Conservation (phyloP, 2,329 filamentous ascomycete genomes). For the Aspergillus sp. region DNA sequence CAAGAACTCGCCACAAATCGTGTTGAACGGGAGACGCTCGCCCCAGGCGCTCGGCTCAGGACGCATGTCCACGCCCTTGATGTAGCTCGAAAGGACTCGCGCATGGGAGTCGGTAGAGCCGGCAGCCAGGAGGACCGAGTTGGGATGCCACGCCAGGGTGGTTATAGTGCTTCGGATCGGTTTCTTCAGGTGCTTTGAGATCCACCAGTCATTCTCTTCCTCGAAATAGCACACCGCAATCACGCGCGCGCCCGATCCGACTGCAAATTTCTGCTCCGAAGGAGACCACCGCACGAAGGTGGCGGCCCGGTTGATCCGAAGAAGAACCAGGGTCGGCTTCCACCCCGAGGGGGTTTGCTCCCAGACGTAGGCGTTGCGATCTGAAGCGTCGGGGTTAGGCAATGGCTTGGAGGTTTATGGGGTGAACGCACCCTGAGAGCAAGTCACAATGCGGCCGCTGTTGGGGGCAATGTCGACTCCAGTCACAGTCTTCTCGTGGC, state of each 20-base stretch:
- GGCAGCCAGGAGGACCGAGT: constrained; percentile 89
- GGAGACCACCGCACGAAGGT: constrained; percentile 98
- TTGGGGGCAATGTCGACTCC: constrained; percentile 91
- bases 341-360: constrained; percentile 88
- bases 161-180: constrained; percentile 97
- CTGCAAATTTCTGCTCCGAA: constrained; percentile 94
- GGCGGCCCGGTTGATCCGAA: constrained; percentile 93
- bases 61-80: constrained; percentile 87
- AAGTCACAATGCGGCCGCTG: constrained; percentile 92
- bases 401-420: constrained; percentile 5
- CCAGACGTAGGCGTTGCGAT: constrained; percentile 98
- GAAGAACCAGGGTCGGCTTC: constrained; percentile 94
- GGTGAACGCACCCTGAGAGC: constrained; percentile 76
- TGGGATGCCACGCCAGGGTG: constrained; percentile 93
- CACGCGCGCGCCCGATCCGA: constrained; percentile 90
- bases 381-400: constrained; percentile 43
- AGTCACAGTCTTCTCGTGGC: constrained; percentile 95
- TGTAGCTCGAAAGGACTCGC: constrained; percentile 88
- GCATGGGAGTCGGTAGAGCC: constrained; percentile 98
- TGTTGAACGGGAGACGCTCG: constrained; percentile 94
- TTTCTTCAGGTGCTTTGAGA: constrained; percentile 99
- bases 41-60: constrained; percentile 90
- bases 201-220: constrained; percentile 99
- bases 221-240: constrained; percentile 99
- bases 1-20: constrained; percentile 91